Percentiles rank a stretch among this genome's conserved stretches.
Evolutionary conservation across 257 asterid genomes (phyloP).

Genomic region (Galeopsis tetrahit): DNA sequence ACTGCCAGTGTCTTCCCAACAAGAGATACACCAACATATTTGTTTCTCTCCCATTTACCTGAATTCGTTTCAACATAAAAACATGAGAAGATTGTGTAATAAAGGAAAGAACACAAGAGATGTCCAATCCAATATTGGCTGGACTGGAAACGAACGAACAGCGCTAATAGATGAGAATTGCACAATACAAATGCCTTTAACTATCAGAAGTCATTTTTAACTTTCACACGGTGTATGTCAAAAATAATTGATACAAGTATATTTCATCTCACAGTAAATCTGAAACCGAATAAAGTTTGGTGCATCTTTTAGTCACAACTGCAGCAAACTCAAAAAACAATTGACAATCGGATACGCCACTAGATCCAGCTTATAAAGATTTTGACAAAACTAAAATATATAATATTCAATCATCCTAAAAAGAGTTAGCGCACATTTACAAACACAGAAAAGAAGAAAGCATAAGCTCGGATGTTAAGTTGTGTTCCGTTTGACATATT

Average conservation of each 20-base stretch:
- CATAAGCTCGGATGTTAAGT: background rate
- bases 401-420: constrained; percentile 1
- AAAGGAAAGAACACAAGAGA: background rate
- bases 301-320: background rate
- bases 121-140: background rate
- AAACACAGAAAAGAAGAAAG: background rate
- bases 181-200: background rate
- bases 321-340: background rate
- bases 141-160: background rate
- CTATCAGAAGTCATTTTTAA: background rate
- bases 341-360: constrained; percentile 8
- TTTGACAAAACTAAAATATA: constrained; percentile 1
- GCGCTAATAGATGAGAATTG: background rate
- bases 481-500: background rate
- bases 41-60: constrained; percentile 95
- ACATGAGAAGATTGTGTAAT: constrained; percentile 13
- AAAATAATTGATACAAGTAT: constrained; percentile 3
- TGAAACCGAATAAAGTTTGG: background rate
- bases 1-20: constrained; percentile 94
- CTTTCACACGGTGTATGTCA: background rate
- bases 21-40: constrained; percentile 93
- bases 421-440: constrained; percentile 2
- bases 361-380: background rate
- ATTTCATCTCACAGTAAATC: constrained; percentile 3
- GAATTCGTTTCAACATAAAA: constrained; percentile 21